Conservation (phyloP, 75 land plant genomes). For the Larix kaempferi region DNA sequence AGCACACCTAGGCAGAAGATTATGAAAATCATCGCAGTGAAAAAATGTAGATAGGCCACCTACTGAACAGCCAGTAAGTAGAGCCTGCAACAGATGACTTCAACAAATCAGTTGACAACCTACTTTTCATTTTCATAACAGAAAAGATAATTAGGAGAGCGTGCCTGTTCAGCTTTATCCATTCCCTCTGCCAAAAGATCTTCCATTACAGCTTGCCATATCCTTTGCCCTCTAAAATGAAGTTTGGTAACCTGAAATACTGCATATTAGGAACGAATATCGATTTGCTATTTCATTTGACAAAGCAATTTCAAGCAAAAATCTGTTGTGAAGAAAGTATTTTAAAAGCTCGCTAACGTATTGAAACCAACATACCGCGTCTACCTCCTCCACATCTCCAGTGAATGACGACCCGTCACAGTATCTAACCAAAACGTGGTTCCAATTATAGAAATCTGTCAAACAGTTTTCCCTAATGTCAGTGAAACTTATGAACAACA, state of each 20-base stretch:
- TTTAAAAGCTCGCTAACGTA: too few relatives aligned
- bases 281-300: background rate
- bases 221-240: constrained; percentile 72
- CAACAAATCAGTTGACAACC: too few relatives aligned
- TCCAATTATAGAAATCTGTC: constrained; percentile 93
- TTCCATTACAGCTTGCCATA: constrained; percentile 59
- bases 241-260: constrained; percentile 44
- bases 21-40: constrained; percentile 65
- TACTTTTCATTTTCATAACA: too few relatives aligned
- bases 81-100: constrained; percentile 39
- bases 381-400: constrained; percentile 50
- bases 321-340: constrained; percentile 24
- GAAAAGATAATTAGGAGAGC: background rate
- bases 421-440: constrained; percentile 72
- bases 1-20: constrained; percentile 38
- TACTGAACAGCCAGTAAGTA: constrained; percentile 85
- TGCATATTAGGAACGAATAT: too few relatives aligned
- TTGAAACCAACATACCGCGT: constrained; percentile 34
- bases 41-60: constrained; percentile 71
- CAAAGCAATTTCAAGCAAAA: constrained; percentile 23
- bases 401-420: constrained; percentile 92
- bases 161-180: constrained; percentile 70
- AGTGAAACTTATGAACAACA: background rate
- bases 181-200: constrained; percentile 80
- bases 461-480: background rate